Evolutionary conservation across 169 alveolate genomes (phyloP), one percentile per base, ranked within the genome.

Genomic region (Pseudocohnilembus persalinus): DNA sequence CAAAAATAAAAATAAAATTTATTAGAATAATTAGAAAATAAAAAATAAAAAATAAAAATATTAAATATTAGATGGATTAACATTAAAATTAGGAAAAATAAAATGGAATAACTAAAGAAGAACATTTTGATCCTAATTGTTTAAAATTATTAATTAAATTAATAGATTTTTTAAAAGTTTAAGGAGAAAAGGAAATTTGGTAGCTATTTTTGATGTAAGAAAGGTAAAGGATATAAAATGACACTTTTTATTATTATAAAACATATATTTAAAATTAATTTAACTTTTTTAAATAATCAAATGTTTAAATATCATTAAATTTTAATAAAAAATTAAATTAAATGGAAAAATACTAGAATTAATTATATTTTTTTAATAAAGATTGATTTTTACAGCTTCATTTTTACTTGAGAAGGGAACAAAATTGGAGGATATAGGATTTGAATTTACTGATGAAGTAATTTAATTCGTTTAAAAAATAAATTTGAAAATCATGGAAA

Each of bases 381-480:
- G 68, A 20, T 20, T 49, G 4, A 49, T 49, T 49, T 49, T 49
- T 72, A 77, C 82, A 0, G 29, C 82, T 34, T 77, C 82, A 31
- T 77, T 33, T 34, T 77, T 77, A 33, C 82, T 77, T 0, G 82
- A 77, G n/a, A 33, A 33, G n/a, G 82, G 82, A 11, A 72, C 72
- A 33, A 33, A 31, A 0, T 31, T 33, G 0, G 33, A 77, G 30
- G 82, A 77, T 31, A 31, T 77, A 30, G 74, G 63, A 27, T 77
- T 32, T 25, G 82, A 77, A 1, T 77, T 77, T 33, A 77, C 34
- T 31, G 33, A 77, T n/a, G 82, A 77, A 33, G 33, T 68, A 30
- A 77, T 77, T 77, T 33, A 31, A 77, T 77, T 77, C 33, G 73
- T 77, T 31, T 34, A 77, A 33, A 77, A 77, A 77, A 68, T 77